Percentiles rank a stretch among this genome's conserved stretches.
Evolutionary conservation across 2,329 filamentous ascomycete species (phyloP).

Genomic region (Colletotrichum euphorbiae): DNA sequence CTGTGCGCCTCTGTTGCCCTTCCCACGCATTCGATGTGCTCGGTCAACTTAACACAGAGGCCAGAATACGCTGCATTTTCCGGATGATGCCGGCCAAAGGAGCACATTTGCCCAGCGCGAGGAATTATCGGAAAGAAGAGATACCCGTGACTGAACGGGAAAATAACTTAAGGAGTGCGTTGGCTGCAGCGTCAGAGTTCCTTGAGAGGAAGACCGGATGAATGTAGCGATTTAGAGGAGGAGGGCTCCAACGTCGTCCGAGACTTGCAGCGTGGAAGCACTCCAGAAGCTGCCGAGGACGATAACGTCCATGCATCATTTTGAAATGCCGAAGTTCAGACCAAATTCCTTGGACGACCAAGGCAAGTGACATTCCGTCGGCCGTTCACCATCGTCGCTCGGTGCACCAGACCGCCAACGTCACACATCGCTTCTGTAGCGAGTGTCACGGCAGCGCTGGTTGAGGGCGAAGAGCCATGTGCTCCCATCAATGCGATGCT

Average conservation of each 20-base stretch:
- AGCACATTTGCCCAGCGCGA: no score
- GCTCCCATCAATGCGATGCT: background rate
- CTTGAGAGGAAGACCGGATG: no score
- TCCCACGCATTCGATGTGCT: no score
- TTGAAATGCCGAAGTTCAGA: background rate
- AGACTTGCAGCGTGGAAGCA: background rate
- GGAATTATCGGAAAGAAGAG: no score
- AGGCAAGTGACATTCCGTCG: background rate
- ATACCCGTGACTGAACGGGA: no score
- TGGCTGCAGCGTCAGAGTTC: no score
- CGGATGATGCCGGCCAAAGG: no score
- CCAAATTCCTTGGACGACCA: background rate
- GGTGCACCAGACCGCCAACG: background rate
- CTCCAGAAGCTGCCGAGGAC: background rate
- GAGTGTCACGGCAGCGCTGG: background rate
- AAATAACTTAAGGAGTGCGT: no score
- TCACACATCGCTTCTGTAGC: constrained; percentile 16
- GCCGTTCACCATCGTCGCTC: background rate
- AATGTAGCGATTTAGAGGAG: no score
- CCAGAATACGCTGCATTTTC: no score
- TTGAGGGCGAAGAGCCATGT: background rate
- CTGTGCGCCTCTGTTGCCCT: no score
- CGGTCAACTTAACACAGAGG: no score
- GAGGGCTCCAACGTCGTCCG: background rate
- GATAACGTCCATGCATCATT: background rate